Percentiles rank a stretch among this genome's conserved stretches.
phyloP scores from a whole-genome alignment of 2,329 filamentous ascomycete genomes.

The Ceratocystis alfenasii region DNA sequence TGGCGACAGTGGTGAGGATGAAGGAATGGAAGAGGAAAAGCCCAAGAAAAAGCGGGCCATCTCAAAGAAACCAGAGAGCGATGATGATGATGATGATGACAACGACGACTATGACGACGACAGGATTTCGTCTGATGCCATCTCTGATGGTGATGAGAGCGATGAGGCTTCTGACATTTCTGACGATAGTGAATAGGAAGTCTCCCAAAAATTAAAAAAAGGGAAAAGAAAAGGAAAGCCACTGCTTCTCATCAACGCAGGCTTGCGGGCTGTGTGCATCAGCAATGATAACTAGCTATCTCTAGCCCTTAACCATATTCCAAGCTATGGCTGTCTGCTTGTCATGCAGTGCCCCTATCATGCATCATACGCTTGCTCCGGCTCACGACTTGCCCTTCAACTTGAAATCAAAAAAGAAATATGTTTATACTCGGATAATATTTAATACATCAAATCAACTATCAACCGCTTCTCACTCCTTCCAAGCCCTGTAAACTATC shows the following conservation, averaged over 20 bases:
- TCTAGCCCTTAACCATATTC: no score
- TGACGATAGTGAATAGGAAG: constrained; percentile 20
- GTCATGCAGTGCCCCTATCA: background rate
- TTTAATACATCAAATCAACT: background rate
- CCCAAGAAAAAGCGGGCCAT: constrained; percentile 27
- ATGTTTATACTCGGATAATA: background rate
- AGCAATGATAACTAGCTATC: background rate
- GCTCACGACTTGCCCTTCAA: background rate
- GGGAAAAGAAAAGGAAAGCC: background rate
- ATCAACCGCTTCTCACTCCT: constrained; percentile 36
- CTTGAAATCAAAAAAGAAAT: background rate
- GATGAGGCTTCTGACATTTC: constrained; percentile 16
- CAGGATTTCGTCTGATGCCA: background rate
- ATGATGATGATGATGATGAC: constrained; percentile 39
- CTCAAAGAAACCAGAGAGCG: background rate
- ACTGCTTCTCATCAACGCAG: background rate
- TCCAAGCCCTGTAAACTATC: constrained; percentile 79
- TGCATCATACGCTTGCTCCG: background rate
- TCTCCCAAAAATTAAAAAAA: constrained; percentile 7
- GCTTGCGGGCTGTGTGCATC: background rate
- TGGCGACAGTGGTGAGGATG: constrained; percentile 27
- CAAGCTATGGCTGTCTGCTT: background rate
- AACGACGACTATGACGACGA: constrained; percentile 5
- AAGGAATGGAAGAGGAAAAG: constrained; percentile 25
- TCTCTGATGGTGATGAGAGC: background rate